Percentiles rank a stretch among this genome's conserved stretches.
These are phyloP conservation scores for Populus hybrid DNA, from an alignment of 441 rosid species.

Conservation along the genomic window DNA sequence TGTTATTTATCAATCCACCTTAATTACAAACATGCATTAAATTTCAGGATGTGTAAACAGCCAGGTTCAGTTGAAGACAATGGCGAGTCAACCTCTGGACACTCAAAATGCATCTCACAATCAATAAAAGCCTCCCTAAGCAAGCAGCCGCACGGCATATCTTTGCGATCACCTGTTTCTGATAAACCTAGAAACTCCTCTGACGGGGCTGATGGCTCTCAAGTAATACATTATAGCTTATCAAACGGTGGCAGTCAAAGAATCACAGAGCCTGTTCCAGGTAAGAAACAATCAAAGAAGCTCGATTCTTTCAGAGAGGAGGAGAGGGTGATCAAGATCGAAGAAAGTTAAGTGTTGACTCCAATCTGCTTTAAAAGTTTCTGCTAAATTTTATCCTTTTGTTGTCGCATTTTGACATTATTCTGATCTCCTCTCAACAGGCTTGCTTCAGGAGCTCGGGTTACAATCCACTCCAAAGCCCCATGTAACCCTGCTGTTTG, in stretches of 20 bases:
- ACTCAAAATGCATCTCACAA: conserved; percentile 55
- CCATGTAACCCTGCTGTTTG: conserved; percentile 32
- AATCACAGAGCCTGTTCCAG: conserved; percentile 39
- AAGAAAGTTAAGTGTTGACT: conserved; percentile 81
- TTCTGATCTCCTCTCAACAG: conserved; percentile 41
- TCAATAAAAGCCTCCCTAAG: conserved; percentile 50
- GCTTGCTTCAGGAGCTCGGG: conserved; percentile 99
- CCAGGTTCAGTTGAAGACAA: conserved; percentile 44
- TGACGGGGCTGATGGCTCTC: conserved; percentile 39
- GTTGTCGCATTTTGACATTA: not conserved
- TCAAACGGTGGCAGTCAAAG: conserved; percentile 55
- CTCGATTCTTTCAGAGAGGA: conserved; percentile 64
- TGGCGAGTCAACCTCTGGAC: conserved; percentile 47
- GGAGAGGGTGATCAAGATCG: conserved; percentile 75
- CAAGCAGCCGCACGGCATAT: conserved; percentile 55
- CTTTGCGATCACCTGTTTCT: conserved; percentile 67
- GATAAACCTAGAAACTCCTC: conserved; percentile 61
- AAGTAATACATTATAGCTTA: conserved; percentile 15
- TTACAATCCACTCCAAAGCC: conserved; percentile 78
- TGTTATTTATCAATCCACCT: not conserved
- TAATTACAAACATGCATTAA: conserved; percentile 4
- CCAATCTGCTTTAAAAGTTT: conserved; percentile 5
- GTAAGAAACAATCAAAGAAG: conserved; percentile 41
- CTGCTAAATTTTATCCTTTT: not conserved
- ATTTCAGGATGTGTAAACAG: conserved; percentile 57